Base-by-base conservation (phyloP, 2,329 filamentous ascomycete genomes). In the Xylariales sp. region DNA sequence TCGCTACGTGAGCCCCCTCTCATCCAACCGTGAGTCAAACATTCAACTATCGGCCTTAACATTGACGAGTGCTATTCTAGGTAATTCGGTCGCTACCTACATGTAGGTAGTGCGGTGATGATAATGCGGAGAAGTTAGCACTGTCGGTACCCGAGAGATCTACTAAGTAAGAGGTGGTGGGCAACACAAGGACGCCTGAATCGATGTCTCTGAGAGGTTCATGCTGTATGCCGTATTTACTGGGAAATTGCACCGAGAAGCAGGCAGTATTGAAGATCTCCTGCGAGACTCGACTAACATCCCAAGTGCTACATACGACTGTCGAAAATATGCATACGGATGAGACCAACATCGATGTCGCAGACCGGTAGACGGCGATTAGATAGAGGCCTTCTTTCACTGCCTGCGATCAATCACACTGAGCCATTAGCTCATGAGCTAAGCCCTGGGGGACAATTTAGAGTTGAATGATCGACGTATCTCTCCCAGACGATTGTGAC, bases 141-240 rank as follows among this genome's bases (percentile, higher is more conserved):
- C 61, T 55, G 62, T 57, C 34, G 65, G 59, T 56, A 71, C 43
- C 69, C 66, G 66, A 67, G 68, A 41, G 56, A 67, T 67, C 64
- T 67, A n/a, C n/a, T n/a, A n/a, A n/a, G n/a, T n/a, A 23, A 67
- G 64, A 67, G 57, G 55, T 62, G 46, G 23, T 23, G 23, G 23
- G 48, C 34, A 30, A 34, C 39, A 62, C 62, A 62, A 62, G 53
- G 55, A 62, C 49, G 32, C 34, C 36, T 56, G 46, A 65, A 49
- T 66, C 59, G 57, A 52, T 64, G 55, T 69, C 62, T 65, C 52
- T 59, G 18, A 59, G 34, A 58, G 57, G 46, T 55, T 41, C 34
- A 39, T 56, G 53, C 54, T 50, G 14, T 61, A 56, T 36, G 43
- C 43, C 30, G 52, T 56, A 52, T 58, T 53, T 48, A 54, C 28